Conservation (phyloP, 352 stramenopile genomes). For the Phytopythium vexans region DNA sequence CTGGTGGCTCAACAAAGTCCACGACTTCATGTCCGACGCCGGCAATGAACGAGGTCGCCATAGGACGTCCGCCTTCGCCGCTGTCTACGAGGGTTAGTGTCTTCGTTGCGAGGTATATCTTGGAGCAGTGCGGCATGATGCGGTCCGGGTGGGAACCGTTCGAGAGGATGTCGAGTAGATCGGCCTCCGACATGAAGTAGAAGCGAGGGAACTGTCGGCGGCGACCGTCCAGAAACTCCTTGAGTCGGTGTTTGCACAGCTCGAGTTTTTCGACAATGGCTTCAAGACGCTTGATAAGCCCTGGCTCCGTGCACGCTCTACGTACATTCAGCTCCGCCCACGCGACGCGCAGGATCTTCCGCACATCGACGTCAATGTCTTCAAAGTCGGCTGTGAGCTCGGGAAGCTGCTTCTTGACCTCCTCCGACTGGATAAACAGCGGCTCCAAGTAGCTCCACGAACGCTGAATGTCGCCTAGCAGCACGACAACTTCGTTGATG, state of each 20-base stretch:
- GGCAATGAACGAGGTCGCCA: conserved; percentile 91
- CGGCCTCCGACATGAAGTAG: conserved; percentile 89
- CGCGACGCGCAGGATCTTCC: conserved; percentile 78
- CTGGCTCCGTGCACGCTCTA: conserved; percentile 85
- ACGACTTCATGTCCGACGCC: conserved; percentile 93
- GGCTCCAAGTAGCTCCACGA: conserved; percentile 96
- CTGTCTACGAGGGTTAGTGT: conserved; percentile 84
- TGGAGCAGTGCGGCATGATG: conserved; percentile 94
- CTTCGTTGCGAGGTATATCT: conserved; percentile 95
- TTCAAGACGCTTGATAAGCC: conserved; percentile 90
- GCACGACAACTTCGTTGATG: conserved; percentile 91
- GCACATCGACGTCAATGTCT: conserved; percentile 93
- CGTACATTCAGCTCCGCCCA: conserved; percentile 91
- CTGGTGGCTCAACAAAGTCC: conserved; percentile 89
- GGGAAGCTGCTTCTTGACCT: conserved; percentile 95
- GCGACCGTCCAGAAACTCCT: conserved; percentile 94
- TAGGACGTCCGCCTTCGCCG: conserved; percentile 53
- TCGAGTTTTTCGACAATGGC: conserved; percentile 92
- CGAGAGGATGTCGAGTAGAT: conserved; percentile 95
- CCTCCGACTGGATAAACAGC: conserved; percentile 95
- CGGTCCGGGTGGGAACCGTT: conserved; percentile 93
- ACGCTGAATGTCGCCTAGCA: conserved; percentile 94
- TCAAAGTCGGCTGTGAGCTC: conserved; percentile 93
- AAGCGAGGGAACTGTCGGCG: conserved; percentile 94
- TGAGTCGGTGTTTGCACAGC: conserved; percentile 92